Evolutionary conservation across 345 rosid species (phyloP), one percentile per base, ranked within the genome.

Genomic region (Melaleuca quinquenervia): DNA sequence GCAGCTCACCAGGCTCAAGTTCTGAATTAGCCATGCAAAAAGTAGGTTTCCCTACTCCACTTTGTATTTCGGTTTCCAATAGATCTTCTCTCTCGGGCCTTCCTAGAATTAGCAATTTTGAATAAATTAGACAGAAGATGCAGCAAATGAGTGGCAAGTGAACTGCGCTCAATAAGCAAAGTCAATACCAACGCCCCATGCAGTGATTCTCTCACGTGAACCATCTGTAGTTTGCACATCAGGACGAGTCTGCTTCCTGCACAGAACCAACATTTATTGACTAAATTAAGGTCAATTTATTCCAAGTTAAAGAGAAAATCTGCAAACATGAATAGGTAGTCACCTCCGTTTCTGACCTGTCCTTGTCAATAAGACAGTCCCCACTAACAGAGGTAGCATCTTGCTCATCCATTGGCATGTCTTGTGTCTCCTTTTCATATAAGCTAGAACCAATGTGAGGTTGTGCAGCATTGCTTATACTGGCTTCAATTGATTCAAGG

Each of bases 51-150:
- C 87, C 91, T 56, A 56, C 82, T 32, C 70, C 85, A 83, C 50
- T 82, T 80, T 52, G 90, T 84, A 88, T 13, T 88, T 91, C 89
- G 51, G 90, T 91, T 86, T 91, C 89, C 86, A 95, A 92, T 84
- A 90, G 90, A 83, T 88, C 86, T 87, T 94, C 92, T 84, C 91
- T 90, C 80, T 85, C 62, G 56, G 80, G 87, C 82, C 83, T 74
- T 85, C 91, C 95, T 92, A 80, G 74, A 88, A 85, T 45, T 50
- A 84, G 85, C 84, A 88, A 58, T 53, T 74, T 52, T 86, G 58
- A 44, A 88, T 45, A 18, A 78, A 78, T 80, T 45, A 53, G 55
- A 58, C 52, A 86, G 8, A 55, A 85, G 27, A 87, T 64, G 41
- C 55, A 54, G 76, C 48, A 84, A 78, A 50, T 64, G 29, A 64